Conservation (phyloP, 2,329 filamentous ascomycete species). For the Emergomyces pasteurianus region DNA sequence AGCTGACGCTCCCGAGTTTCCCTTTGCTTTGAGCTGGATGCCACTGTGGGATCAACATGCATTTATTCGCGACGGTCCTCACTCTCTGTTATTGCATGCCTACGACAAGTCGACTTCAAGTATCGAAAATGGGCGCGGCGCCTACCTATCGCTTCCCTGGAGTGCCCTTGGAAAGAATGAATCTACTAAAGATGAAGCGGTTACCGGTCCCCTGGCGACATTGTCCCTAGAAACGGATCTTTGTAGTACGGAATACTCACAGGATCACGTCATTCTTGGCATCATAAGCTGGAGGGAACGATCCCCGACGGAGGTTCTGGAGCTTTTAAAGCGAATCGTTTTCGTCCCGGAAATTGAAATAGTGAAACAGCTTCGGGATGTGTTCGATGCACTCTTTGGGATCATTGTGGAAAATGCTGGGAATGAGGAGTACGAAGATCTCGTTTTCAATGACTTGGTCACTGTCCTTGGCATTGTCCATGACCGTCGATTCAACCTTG, state of each 20-base stretch:
- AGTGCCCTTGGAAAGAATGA: conserved; percentile 54
- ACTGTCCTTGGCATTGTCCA: conserved; percentile 87
- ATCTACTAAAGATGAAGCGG: conserved; percentile 56
- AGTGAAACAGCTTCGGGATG: conserved; percentile 80
- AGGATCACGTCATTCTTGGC: conserved; percentile 75
- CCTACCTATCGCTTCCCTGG: conserved; percentile 79
- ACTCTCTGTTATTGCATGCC: conserved; percentile 72
- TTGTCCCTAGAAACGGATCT: conserved; percentile 72
- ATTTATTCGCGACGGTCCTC: conserved; percentile 75
- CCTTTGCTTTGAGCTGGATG: conserved; percentile 86
- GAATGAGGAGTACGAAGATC: conserved; percentile 81
- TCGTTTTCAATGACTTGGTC: conserved; percentile 83
- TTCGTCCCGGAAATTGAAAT: conserved; percentile 97
- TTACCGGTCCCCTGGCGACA: conserved; percentile 69
- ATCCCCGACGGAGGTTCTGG: conserved; percentile 56
- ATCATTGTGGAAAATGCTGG: conserved; percentile 85
- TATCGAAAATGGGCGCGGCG: conserved; percentile 60
- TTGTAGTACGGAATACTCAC: conserved; percentile 89
- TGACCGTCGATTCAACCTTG: conserved; percentile 84
- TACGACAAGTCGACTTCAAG: conserved; percentile 83
- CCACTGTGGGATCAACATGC: conserved; percentile 87
- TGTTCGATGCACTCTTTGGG: conserved; percentile 82
- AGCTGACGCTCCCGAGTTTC: conserved; percentile 71
- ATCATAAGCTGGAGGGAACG: conserved; percentile 78
- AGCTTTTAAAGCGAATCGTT: conserved; percentile 67